These are phyloP conservation scores for Sporisorium graminicola DNA, from an alignment of 1,284 basidiomycete species.

Conservation along the genomic window DNA sequence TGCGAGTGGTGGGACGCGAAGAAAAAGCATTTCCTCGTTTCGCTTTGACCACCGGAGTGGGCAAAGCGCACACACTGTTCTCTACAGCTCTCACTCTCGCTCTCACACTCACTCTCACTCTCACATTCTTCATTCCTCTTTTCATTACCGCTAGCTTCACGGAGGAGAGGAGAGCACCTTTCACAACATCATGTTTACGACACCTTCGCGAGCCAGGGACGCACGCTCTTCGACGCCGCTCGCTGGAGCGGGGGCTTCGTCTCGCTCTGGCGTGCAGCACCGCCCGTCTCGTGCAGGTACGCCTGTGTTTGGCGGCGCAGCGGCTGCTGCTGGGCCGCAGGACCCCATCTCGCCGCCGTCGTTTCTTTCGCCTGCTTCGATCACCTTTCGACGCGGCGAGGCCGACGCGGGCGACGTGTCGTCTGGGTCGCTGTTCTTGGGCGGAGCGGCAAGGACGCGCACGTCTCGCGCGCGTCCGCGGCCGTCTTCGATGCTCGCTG, in stretches of 20 bases:
- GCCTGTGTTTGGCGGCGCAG: slow-evolving; percentile 25
- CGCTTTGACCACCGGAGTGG: slow-evolving; percentile 40
- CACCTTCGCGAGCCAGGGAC: slow-evolving; percentile 38
- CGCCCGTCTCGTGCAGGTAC: slow-evolving; percentile 44
- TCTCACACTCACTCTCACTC: no score
- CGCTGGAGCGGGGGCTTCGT: slow-evolving; percentile 11
- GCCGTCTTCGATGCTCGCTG: slow-evolving; percentile 43
- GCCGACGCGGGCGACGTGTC: slow-evolving; percentile 29
- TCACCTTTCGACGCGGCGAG: slow-evolving; percentile 12
- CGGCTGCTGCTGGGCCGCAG: slow-evolving; percentile 9
- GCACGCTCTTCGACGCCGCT: slow-evolving; percentile 41
- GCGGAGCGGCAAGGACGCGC: neutral
- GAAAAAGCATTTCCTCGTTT: slow-evolving; percentile 15
- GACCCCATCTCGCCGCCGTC: slow-evolving; percentile 34
- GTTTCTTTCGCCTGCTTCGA: slow-evolving; percentile 16
- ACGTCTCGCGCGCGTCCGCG: slow-evolving; percentile 32
- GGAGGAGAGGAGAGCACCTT: neutral
- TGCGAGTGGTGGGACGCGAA: slow-evolving; percentile 19
- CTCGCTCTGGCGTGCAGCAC: slow-evolving; percentile 8
- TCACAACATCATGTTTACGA: slow-evolving; percentile 36
- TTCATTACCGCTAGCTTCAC: neutral
- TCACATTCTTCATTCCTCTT: neutral
- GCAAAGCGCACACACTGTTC: no score
- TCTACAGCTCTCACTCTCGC: no score
- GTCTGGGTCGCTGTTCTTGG: slow-evolving; percentile 30